Base-by-base conservation (phyloP, 2,329 filamentous ascomycete species). In the Alternaria brassicicola region DNA sequence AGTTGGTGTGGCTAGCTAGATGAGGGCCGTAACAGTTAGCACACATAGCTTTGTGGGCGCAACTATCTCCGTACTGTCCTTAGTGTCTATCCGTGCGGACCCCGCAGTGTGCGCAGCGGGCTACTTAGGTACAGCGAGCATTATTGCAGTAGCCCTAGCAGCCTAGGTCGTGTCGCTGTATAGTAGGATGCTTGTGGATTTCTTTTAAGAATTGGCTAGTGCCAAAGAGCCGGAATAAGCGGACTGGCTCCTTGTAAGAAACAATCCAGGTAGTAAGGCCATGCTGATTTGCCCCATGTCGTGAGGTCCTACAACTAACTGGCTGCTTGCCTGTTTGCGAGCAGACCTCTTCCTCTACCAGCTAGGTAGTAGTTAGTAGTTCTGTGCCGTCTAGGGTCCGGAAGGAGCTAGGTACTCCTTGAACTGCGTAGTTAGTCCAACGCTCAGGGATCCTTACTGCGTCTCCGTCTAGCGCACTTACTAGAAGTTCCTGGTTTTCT, bases 381-480 rank as follows among this genome's bases (percentile, higher is more conserved):
- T 46, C 39, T 17, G 36, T 46, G 10, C 50, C 17, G 6, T 46
- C 26, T n/a, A 46, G 3, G n/a, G 26, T 53, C 10, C 10, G n/a
- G 30, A 28, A 53, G n/a, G 50, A 53, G 50, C 50, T 53, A 28
- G 50, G 28, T 17, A 46, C 50, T 36, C 50, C 50, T 53, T 53
- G 30, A 1, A 53, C 39, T 5, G 50, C 50, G 41, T 53, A 53
- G 41, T 53, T 46, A 9, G 38, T 46, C 30, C 28, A 53, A 23
- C 28, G 39, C n/a, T 46, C 39, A 23, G 28, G 41, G 10, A 15
- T 38, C 19, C 41, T 46, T 3, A 30, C 17, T 17, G 6, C 17
- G 7, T 46, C 30, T 26, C 25, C 42, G 12, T 12, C 26, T 17
- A 46, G 42, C n/a, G 42, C 42, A 2, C 25, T 26, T 23, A 30